Percentiles rank a stretch among this genome's conserved stretches.
phyloP scores from a whole-genome alignment of 1,284 basidiomycete genomes.

The Leucoagaricus sp. region DNA sequence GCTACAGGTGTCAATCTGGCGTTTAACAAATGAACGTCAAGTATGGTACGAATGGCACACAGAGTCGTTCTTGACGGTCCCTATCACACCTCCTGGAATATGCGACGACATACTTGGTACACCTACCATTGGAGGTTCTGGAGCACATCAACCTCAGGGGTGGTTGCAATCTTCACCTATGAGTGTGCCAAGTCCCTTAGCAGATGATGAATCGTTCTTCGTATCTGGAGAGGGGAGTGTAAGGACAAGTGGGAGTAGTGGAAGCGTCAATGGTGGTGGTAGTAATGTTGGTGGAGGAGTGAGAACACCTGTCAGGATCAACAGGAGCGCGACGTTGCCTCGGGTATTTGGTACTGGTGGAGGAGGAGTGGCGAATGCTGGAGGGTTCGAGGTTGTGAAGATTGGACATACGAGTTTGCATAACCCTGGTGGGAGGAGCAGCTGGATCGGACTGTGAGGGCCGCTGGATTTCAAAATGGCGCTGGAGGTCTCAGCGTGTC shows the following conservation, averaged over 20 bases:
- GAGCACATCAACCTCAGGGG: neutral
- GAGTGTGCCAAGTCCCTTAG: slow-evolving; percentile 56
- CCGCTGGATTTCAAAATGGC: neutral
- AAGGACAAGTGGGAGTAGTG: neutral
- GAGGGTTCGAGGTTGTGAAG: slow-evolving; percentile 56
- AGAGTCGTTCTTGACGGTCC: slow-evolving; percentile 83
- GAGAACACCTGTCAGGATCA: neutral
- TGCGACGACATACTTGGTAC: slow-evolving; percentile 23
- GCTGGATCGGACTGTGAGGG: slow-evolving; percentile 82
- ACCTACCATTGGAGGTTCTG: neutral
- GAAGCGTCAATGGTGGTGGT: neutral
- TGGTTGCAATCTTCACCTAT: slow-evolving; percentile 34
- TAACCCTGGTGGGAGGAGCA: slow-evolving; percentile 87
- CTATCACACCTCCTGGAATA: slow-evolving; percentile 25
- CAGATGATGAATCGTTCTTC: slow-evolving; percentile 50
- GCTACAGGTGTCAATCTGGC: slow-evolving; percentile 93
- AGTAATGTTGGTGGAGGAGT: too few species aligned
- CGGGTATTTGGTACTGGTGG: too few species aligned
- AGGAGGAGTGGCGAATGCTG: too few species aligned
- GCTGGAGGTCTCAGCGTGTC: too few species aligned
- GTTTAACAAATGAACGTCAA: slow-evolving; percentile 81
- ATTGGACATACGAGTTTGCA: slow-evolving; percentile 92
- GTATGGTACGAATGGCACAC: slow-evolving; percentile 99
- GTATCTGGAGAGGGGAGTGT: neutral
- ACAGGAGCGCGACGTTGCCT: neutral